Evolutionary conservation across 2,329 filamentous ascomycete species (phyloP), one percentile per base, ranked within the genome.

Genomic region (Xylariaceae sp.): DNA sequence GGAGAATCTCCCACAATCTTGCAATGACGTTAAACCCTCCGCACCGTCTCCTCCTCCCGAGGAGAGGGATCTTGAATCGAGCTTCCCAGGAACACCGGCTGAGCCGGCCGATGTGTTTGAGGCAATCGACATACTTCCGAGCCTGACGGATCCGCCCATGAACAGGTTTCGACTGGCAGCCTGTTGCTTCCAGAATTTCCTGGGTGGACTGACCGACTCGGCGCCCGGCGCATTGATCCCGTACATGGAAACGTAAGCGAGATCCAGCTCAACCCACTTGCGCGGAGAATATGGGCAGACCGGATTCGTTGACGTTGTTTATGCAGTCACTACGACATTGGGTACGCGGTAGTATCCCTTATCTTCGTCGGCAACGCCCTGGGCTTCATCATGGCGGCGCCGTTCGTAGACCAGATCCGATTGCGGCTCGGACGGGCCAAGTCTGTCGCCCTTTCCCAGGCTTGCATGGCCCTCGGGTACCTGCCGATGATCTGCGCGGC

Each of bases 351-450:
- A 7, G 89, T 95, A 2, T 93, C 91, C 1, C 77, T 93, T 40
- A 90, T 96, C 67, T 96, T 95, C 75, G 82, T 95, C 26, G 84
- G 87, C 44, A 90, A 90, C 64, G 90, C 91, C 0, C 62, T 88
- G 3, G 91, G 91, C 16, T 96, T 91, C 74, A 86, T 96, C 67
- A 71, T 81, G 12, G 88, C 89, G 1, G 90, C 90, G 1, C 82
- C 87, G 40, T 79, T 88, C 59, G 81, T 88, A n/a, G 87, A 92
- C 65, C 72, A 75, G 1, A 75, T 92, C 3, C 80, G 87, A 51
- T 74, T 75, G 5, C 81, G 81, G 19, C 73, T 92, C 2, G 90
- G 91, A 7, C 82, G 88, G 46, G 85, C 85, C 3, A 85, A 80
- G 63, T 81, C 85, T 0, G 77, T 91, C 21, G 83, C 86, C 37